Percentiles rank a stretch among this genome's conserved stretches.
Evolutionary conservation across 495 filamentous ascomycete genomes (phyloP).

Genomic region (Talaromyces adpressus): DNA sequence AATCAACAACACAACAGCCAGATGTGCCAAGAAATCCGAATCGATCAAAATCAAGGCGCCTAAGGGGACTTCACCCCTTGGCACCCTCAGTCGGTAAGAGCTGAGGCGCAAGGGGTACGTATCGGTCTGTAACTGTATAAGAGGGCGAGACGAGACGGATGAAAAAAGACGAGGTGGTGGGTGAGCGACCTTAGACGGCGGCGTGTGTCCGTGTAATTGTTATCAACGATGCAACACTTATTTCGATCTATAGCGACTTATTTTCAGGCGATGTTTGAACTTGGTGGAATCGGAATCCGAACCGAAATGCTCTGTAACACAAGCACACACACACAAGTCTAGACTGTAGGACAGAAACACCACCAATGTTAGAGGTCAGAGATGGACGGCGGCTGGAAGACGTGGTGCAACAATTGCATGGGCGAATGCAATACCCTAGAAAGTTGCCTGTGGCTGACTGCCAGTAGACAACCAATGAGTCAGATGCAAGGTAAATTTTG

Average conservation of each 20-base stretch:
- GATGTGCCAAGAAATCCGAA: not conserved
- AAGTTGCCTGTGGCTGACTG: not conserved
- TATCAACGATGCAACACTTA: not conserved
- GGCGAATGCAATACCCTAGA: conserved; percentile 1
- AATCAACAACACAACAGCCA: not conserved
- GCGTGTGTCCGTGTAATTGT: not conserved
- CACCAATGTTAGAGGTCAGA: conserved; percentile 1
- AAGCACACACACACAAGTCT: not conserved
- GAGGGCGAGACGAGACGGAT: not conserved
- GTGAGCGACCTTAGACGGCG: not conserved
- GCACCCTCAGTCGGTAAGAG: conserved; percentile 2
- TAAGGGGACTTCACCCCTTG: conserved; percentile 3
- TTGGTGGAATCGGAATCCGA: conserved; percentile 5
- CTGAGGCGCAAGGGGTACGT: conserved; percentile 1
- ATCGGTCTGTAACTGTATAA: not conserved
- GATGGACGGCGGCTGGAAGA: conserved; percentile 1
- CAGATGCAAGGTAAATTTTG: conserved; percentile 1
- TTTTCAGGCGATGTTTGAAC: not conserved
- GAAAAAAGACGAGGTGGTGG: not conserved
- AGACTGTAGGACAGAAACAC: not conserved
- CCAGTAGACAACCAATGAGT: not conserved
- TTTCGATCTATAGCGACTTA: not conserved
- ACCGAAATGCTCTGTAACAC: not conserved
- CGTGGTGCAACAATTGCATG: not conserved
- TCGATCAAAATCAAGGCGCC: not conserved